These are phyloP conservation scores for Euphorbia celastroides DNA, from an alignment of 441 rosid genomes.

Conservation along the genomic window DNA sequence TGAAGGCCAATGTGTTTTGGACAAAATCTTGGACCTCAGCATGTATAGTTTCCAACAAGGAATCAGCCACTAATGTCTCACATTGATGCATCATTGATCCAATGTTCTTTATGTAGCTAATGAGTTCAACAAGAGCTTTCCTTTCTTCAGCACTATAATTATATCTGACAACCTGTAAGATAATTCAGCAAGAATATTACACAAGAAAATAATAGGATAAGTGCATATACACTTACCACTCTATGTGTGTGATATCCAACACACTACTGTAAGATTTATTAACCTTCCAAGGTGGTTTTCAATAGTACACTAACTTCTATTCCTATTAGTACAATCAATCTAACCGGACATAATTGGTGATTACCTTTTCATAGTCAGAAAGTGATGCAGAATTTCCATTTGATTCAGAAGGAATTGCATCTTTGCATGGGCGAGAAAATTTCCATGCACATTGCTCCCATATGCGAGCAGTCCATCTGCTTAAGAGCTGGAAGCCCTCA, in stretches of 20 bases:
- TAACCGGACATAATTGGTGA: conserved; percentile 6
- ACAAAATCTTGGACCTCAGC: conserved; percentile 99
- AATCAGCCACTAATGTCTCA: conserved; percentile 93
- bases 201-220: conserved; percentile 18
- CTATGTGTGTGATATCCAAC: neutral
- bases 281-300: neutral
- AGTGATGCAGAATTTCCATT: conserved; percentile 58
- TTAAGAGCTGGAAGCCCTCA: conserved; percentile 96
- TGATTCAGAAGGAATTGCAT: conserved; percentile 54
- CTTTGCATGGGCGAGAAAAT: conserved; percentile 98
- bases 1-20: conserved; percentile 89
- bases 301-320: neutral
- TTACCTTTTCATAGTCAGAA: conserved; percentile 97
- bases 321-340: neutral
- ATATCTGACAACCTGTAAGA: conserved; percentile 83
- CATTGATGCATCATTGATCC: conserved; percentile 94
- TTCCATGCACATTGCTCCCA: conserved; percentile 99
- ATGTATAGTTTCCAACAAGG: conserved; percentile 99
- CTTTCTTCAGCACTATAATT: conserved; percentile 93
- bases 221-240: neutral
- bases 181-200: conserved; percentile 9
- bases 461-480: conserved; percentile 93
- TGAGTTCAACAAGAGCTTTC: conserved; percentile 90
- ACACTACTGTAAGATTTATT: conserved; percentile 7
- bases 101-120: conserved; percentile 89